Evolutionary conservation across 768 basidiomycete species (phyloP).

Genomic region (Boletus patriciae): DNA sequence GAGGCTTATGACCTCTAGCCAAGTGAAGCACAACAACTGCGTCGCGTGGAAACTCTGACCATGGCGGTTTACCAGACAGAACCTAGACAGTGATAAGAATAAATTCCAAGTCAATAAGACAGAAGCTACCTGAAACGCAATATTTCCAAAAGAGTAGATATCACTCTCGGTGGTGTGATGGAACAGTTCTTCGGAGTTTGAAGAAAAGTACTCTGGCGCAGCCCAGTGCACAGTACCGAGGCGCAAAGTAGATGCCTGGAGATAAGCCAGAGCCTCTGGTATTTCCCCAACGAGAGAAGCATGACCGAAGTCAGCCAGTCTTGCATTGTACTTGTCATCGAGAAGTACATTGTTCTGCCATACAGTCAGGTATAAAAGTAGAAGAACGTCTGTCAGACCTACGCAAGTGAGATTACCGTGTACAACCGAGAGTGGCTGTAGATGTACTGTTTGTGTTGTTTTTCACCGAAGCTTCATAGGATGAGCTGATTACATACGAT

Average conservation of each 20-base stretch:
- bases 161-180: slow-evolving; percentile 6
- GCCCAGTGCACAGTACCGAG: slow-evolving; percentile 4
- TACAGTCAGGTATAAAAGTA: not conserved
- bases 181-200: not conserved
- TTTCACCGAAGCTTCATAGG: not conserved
- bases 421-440: slow-evolving; percentile 5
- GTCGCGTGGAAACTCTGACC: slow-evolving; percentile 4
- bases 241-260: slow-evolving; percentile 6
- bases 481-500: not conserved
- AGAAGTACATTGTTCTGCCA: slow-evolving; percentile 10
- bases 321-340: not conserved
- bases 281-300: slow-evolving; percentile 6
- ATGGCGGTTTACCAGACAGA: slow-evolving; percentile 4
- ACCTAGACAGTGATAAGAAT: not conserved
- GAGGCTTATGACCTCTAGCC: slow-evolving; percentile 3
- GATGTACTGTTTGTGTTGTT: slow-evolving; percentile 3
- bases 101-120: not conserved
- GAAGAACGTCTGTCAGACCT: not conserved
- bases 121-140: slow-evolving; percentile 6
- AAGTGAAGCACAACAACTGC: not conserved
- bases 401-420: slow-evolving; percentile 12
- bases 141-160: slow-evolving; percentile 10
- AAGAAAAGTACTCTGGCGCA: slow-evolving; percentile 7
- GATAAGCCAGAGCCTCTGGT: slow-evolving; percentile 5
- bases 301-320: slow-evolving; percentile 9